phyloP scores from a whole-genome alignment of 768 basidiomycete genomes.

The Suillus clintonianus region DNA sequence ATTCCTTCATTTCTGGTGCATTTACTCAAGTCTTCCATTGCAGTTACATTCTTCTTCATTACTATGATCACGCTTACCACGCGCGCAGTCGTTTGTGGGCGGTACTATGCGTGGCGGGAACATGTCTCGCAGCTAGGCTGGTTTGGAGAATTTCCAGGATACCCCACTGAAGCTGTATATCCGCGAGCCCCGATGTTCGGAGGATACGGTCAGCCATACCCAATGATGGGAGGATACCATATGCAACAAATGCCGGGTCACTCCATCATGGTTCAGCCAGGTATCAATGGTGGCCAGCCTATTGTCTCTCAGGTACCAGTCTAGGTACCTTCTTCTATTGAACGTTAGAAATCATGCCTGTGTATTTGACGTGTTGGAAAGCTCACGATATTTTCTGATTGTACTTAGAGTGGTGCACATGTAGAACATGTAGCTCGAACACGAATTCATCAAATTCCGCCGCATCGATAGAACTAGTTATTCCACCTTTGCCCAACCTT shows the following conservation, averaged over 20 bases:
- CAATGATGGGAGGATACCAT: conserved; percentile 32
- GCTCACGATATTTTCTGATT: not conserved
- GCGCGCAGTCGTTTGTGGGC: conserved; percentile 33
- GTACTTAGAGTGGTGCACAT: not conserved
- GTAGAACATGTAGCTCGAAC: no score
- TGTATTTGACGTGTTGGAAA: not conserved
- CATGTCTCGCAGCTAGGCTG: conserved; percentile 64
- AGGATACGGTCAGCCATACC: conserved; percentile 29
- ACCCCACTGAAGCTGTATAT: conserved; percentile 32
- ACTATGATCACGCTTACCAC: conserved; percentile 59
- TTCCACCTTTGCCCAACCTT: no score
- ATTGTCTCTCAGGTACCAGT: conserved; percentile 61
- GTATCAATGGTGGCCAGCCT: conserved; percentile 57
- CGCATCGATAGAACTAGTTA: not conserved
- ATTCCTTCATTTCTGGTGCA: conserved; percentile 1
- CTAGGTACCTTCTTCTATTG: conserved; percentile 9
- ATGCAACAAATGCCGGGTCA: conserved; percentile 58
- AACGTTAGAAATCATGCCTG: not conserved
- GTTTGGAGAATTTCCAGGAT: conserved; percentile 74
- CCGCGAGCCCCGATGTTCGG: conserved; percentile 34
- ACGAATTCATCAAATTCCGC: no score
- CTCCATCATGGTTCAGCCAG: conserved; percentile 70
- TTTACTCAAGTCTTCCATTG: not conserved
- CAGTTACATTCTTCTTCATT: conserved; percentile 51
- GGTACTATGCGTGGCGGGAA: conserved; percentile 37